Conservation (phyloP, 2,329 filamentous ascomycete species). For the Apiospora saccharicola region DNA sequence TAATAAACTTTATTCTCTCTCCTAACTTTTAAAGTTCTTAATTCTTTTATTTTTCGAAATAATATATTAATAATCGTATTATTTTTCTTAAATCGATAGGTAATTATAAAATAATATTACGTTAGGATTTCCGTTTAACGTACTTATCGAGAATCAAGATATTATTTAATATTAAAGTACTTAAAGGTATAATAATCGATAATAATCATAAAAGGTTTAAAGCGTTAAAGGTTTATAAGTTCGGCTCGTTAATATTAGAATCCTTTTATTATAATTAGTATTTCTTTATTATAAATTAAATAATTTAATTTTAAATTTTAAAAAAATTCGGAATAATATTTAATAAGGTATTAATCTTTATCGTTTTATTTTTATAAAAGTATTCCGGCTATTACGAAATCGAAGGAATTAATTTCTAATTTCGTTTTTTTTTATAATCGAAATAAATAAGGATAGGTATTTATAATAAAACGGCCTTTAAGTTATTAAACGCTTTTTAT, state of each 20-base stretch:
- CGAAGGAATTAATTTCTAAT: too few species aligned
- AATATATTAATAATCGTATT: too few species aligned
- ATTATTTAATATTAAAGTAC: neutral
- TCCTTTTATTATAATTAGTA: too few species aligned
- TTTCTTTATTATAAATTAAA: too few species aligned
- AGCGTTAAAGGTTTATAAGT: neutral
- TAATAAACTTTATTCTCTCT: too few species aligned
- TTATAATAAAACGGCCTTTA: neutral
- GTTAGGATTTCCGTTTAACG: neutral
- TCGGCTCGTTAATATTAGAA: neutral
- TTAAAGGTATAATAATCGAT: neutral
- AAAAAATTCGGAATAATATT: too few species aligned
- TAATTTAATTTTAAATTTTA: too few species aligned
- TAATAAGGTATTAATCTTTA: neutral
- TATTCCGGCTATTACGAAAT: neutral
- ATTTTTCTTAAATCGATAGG: neutral
- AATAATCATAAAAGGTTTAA: neutral
- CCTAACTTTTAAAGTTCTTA: too few species aligned
- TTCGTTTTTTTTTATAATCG: neutral
- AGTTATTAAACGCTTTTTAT: neutral
- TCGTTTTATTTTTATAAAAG: too few species aligned
- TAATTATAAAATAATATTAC: neutral
- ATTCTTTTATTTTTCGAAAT: too few species aligned
- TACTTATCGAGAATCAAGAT: neutral
- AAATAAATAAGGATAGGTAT: too few species aligned